These are phyloP conservation scores for Ceratobasidium sp. DNA, from an alignment of 1,284 basidiomycete species.

Conservation along the genomic window DNA sequence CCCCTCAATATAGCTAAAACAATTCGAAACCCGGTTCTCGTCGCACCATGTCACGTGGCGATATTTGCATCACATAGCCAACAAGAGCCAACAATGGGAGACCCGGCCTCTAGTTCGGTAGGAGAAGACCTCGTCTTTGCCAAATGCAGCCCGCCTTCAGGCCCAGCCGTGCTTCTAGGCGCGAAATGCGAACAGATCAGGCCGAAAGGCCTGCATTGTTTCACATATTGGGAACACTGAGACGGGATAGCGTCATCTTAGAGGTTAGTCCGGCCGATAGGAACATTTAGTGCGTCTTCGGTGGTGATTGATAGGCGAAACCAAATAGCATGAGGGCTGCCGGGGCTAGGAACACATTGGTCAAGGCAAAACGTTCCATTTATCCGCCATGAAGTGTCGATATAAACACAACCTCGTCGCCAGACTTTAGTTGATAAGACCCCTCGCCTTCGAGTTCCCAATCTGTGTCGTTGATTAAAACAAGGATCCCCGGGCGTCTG, in stretches of 20 bases:
- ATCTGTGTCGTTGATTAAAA: slow-evolving; percentile 94
- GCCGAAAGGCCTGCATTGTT: not conserved
- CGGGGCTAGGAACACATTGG: not conserved
- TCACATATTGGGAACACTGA: not conserved
- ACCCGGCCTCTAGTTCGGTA: not conserved
- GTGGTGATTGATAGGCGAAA: not conserved
- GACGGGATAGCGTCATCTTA: not conserved
- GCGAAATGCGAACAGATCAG: not conserved
- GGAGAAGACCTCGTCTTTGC: not conserved
- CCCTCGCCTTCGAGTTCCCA: slow-evolving; percentile 98
- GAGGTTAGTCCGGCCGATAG: not conserved
- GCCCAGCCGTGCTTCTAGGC: not conserved
- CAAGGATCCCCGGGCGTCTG: slow-evolving; percentile 94
- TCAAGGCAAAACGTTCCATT: not conserved
- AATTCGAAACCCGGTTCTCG: not conserved
- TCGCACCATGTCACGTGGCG: slow-evolving; percentile 12
- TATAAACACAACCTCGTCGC: slow-evolving; percentile 94
- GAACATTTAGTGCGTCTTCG: not conserved
- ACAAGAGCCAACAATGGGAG: slow-evolving; percentile 10
- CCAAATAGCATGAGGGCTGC: not conserved
- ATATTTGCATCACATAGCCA: not conserved
- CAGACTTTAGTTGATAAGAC: slow-evolving; percentile 78
- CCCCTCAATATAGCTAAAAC: not conserved
- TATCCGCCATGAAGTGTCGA: slow-evolving; percentile 93
- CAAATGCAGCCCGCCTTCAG: not conserved